phyloP scores from a whole-genome alignment of 1,284 basidiomycete species.

The Singerocomus inundabilis region DNA sequence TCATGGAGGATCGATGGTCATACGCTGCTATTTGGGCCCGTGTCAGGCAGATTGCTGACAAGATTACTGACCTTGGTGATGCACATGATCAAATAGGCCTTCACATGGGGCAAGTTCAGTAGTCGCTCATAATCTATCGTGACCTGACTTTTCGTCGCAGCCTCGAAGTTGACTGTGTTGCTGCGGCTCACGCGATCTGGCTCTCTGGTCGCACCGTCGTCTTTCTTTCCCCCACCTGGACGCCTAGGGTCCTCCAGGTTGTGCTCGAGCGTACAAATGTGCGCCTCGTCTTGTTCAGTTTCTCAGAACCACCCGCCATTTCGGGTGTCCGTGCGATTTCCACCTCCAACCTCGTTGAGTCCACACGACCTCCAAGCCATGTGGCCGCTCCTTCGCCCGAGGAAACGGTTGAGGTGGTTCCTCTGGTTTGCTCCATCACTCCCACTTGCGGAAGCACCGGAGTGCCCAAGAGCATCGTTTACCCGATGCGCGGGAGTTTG shows the following conservation, averaged over 20 bases:
- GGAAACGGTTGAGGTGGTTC: slow-evolving; percentile 15
- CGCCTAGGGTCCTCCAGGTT: slow-evolving; percentile 21
- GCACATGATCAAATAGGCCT: slow-evolving; percentile 21
- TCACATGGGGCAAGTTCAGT: slow-evolving; percentile 24
- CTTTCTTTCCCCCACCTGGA: slow-evolving; percentile 30
- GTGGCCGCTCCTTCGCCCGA: slow-evolving; percentile 10
- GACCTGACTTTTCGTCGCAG: slow-evolving; percentile 1
- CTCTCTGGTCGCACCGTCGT: slow-evolving; percentile 24
- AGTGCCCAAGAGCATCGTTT: slow-evolving; percentile 29
- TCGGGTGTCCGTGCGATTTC: slow-evolving; percentile 16
- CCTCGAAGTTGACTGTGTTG: slow-evolving; percentile 28
- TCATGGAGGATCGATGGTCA: slow-evolving; percentile 22
- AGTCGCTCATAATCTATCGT: too few species aligned
- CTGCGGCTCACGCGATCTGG: slow-evolving; percentile 30
- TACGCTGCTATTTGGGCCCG: slow-evolving; percentile 30
- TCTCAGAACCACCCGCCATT: slow-evolving; percentile 8
- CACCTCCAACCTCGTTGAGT: slow-evolving; percentile 17
- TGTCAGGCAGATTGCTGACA: slow-evolving; percentile 22
- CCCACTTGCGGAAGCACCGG: slow-evolving; percentile 29
- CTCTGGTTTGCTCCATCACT: slow-evolving; percentile 25
- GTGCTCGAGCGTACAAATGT: slow-evolving; percentile 21
- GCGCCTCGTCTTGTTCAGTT: slow-evolving; percentile 22
- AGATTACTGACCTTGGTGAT: slow-evolving; percentile 17
- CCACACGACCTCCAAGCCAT: slow-evolving; percentile 3
- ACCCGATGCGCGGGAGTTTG: slow-evolving; percentile 27